Evolutionary conservation across 2,329 filamentous ascomycete genomes (phyloP).

Genomic region (Alternaria conjuncta): DNA sequence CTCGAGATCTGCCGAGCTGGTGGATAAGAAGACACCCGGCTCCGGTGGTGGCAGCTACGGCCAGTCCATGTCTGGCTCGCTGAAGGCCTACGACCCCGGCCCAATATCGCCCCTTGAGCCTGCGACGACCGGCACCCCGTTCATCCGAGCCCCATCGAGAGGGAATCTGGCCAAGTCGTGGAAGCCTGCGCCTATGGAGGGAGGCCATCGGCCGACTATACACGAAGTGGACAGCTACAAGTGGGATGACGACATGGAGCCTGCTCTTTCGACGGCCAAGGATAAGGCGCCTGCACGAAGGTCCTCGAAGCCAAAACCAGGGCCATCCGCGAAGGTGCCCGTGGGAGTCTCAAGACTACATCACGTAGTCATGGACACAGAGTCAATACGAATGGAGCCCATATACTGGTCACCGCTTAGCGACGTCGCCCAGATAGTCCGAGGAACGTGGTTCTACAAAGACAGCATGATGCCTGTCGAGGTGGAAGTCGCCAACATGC

Average conservation of each 20-base stretch:
- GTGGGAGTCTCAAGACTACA: constrained; percentile 92
- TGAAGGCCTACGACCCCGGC: constrained; percentile 38
- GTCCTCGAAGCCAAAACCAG: constrained; percentile 32
- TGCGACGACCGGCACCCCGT: constrained; percentile 57
- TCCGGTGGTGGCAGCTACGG: constrained; percentile 33
- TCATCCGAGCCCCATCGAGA: constrained; percentile 57
- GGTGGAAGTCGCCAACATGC: constrained; percentile 82
- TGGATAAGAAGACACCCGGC: constrained; percentile 28
- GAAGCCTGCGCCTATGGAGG: constrained; percentile 30
- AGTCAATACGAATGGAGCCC: constrained; percentile 76
- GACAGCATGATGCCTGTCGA: constrained; percentile 93
- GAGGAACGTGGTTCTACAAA: constrained; percentile 97
- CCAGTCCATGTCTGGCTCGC: constrained; percentile 32
- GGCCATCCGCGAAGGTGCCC: constrained; percentile 67
- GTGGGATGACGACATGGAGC: constrained; percentile 54
- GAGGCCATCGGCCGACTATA: constrained; percentile 43
- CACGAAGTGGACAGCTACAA: constrained; percentile 56
- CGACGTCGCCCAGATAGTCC: constrained; percentile 79
- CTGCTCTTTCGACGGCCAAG: constrained; percentile 38
- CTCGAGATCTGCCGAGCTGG: constrained; percentile 38
- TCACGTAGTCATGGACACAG: constrained; percentile 77
- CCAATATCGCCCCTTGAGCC: constrained; percentile 39
- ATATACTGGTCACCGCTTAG: constrained; percentile 98
- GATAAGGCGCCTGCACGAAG: constrained; percentile 34
- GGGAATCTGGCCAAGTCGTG: constrained; percentile 40